Conservation (phyloP, 257 asterid genomes). For the Osmanthus fragrans region DNA sequence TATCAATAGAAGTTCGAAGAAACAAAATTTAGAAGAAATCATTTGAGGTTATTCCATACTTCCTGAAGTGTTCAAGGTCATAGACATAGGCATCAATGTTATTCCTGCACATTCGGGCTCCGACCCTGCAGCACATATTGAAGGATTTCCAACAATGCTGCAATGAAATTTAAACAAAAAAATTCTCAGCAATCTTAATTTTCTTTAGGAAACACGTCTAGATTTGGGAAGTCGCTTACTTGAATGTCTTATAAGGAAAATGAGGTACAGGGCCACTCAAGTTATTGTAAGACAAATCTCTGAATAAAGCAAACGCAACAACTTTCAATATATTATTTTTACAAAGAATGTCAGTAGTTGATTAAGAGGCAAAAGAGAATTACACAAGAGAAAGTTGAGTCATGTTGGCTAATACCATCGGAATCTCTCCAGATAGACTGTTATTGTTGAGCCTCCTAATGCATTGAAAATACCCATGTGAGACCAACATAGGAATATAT, state of each 20-base stretch:
- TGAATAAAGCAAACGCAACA: slow-evolving; percentile 30
- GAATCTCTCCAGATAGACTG: slow-evolving; percentile 76
- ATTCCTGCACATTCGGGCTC: slow-evolving; percentile 63
- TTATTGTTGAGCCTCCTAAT: slow-evolving; percentile 91
- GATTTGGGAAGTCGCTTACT: slow-evolving; percentile 45
- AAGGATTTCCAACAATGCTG: slow-evolving; percentile 86
- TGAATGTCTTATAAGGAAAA: slow-evolving; percentile 77
- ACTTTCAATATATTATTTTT: slow-evolving; percentile 3
- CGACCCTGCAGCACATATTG: slow-evolving; percentile 61
- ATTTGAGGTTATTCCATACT: slow-evolving; percentile 37
- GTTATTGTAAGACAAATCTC: slow-evolving; percentile 96
- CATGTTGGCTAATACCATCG: slow-evolving; percentile 67
- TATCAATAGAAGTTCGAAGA: not conserved
- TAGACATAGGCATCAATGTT: slow-evolving; percentile 84
- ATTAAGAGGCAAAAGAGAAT: slow-evolving; percentile 30
- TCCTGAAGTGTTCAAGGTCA: slow-evolving; percentile 70
- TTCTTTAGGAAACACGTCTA: slow-evolving; percentile 1
- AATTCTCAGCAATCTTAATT: slow-evolving; percentile 17
- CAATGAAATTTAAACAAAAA: slow-evolving; percentile 8
- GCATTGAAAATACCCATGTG: slow-evolving; percentile 19
- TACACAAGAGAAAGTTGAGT: slow-evolving; percentile 83
- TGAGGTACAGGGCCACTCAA: slow-evolving; percentile 86
- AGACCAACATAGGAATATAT: not conserved
- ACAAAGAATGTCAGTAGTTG: not conserved
- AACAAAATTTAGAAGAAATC: not conserved